phyloP scores from a whole-genome alignment of 1,284 basidiomycete genomes.

The Ganoderma lucidum region DNA sequence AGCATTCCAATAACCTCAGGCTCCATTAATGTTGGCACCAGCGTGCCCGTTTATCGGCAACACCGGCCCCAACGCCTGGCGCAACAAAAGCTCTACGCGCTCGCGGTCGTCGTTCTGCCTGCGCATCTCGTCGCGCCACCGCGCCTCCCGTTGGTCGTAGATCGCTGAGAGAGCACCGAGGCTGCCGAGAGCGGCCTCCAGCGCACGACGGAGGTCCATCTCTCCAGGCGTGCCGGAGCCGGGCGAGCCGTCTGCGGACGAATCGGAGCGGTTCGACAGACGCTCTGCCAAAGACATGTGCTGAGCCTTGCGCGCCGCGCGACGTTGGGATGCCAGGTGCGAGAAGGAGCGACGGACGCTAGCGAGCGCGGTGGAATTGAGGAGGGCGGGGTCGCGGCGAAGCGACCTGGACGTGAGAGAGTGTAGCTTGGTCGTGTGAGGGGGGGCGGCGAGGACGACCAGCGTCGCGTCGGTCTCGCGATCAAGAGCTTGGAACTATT shows the following conservation, averaged over 20 bases:
- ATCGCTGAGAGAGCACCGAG: conserved; percentile 66
- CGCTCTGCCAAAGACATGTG: conserved; percentile 64
- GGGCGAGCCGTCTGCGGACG: conserved; percentile 62
- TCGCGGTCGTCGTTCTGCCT: conserved; percentile 72
- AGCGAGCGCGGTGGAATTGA: conserved; percentile 56
- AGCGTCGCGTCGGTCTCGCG: conserved; percentile 81
- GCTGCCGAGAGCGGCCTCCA: conserved; percentile 71
- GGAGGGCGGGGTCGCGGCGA: conserved; percentile 58
- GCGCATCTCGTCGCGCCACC: conserved; percentile 76
- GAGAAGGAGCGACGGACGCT: conserved; percentile 64
- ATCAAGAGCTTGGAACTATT: conserved; percentile 78
- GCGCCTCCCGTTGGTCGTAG: conserved; percentile 69
- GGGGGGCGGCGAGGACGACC: conserved; percentile 75
- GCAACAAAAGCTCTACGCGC: conserved; percentile 66
- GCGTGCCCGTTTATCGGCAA: conserved; percentile 27
- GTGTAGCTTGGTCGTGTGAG: conserved; percentile 71
- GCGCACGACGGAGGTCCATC: conserved; percentile 67
- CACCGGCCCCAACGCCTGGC: conserved; percentile 63
- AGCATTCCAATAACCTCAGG: neutral
- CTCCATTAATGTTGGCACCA: conserved; percentile 11
- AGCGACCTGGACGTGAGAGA: conserved; percentile 71
- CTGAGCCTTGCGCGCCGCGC: conserved; percentile 53
- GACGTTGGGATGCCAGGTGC: conserved; percentile 64
- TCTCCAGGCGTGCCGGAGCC: conserved; percentile 60
- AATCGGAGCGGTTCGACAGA: conserved; percentile 50